phyloP scores from a whole-genome alignment of 441 rosid species.

The Erodium texanum region DNA sequence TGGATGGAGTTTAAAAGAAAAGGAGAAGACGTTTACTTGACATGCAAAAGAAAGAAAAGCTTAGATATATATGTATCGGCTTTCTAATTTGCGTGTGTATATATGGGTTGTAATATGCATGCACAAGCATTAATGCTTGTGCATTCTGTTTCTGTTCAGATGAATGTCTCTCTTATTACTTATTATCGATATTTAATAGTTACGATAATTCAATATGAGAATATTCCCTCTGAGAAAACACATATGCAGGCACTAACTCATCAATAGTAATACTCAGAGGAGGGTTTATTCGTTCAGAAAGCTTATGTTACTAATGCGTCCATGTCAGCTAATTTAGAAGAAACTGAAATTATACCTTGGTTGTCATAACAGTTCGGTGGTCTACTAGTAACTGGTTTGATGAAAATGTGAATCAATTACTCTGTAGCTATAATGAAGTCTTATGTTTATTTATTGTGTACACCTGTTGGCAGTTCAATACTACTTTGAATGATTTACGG shows the following conservation, averaged over 20 bases:
- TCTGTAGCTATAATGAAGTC: slow-evolving; percentile 1
- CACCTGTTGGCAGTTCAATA: not conserved
- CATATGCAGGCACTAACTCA: not conserved
- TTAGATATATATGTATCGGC: not conserved
- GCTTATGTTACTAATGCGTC: not conserved
- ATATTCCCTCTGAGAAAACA: not conserved
- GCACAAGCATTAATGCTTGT: not conserved
- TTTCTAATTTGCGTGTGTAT: not conserved
- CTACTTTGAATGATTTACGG: slow-evolving; percentile 11
- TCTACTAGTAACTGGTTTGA: not conserved
- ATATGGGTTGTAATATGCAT: not conserved
- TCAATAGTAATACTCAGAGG: not conserved
- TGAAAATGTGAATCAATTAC: not conserved
- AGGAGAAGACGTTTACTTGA: not conserved
- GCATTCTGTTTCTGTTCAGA: too few relatives aligned
- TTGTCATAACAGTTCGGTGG: not conserved
- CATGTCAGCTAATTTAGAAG: not conserved
- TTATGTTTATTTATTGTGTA: not conserved
- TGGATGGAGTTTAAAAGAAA: not conserved
- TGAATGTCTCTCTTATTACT: too few relatives aligned
- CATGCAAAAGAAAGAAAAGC: not conserved
- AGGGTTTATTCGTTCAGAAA: not conserved
- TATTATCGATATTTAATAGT: too few relatives aligned
- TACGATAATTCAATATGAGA: too few relatives aligned
- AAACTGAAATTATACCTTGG: not conserved